A percentile compares a stretch with the other conserved stretches of the same genome.
phyloP scores from a whole-genome alignment of 495 filamentous ascomycete species.

The Podospora sp. region DNA sequence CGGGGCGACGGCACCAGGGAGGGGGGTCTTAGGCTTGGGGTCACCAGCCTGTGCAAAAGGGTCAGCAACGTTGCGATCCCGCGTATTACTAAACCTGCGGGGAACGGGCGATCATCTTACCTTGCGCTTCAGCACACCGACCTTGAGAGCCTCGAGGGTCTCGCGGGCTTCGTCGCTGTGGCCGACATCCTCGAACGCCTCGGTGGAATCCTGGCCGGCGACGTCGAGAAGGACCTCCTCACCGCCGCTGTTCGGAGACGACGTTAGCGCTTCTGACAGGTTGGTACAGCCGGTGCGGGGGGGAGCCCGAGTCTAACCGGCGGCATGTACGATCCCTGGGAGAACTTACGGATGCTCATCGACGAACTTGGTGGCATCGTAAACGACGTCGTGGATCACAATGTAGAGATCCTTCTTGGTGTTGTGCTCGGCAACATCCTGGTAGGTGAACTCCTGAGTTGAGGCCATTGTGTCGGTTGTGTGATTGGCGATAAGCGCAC shows the following conservation, averaged over 20 bases:
- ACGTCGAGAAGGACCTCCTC: constrained; percentile 98
- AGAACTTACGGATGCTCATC: constrained; percentile 97
- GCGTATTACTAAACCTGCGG: constrained; percentile 1
- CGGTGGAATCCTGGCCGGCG: constrained; percentile 93
- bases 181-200: constrained; percentile 99
- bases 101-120: constrained; percentile 51
- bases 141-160: constrained; percentile 77
- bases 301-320: background rate
- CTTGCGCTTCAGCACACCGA: constrained; percentile 83
- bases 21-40: constrained; percentile 66
- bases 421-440: constrained; percentile 83
- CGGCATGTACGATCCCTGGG: background rate
- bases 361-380: constrained; percentile 83
- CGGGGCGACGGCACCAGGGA: constrained; percentile 48
- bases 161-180: constrained; percentile 99
- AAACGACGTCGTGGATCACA: constrained; percentile 95
- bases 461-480: constrained; percentile 61
- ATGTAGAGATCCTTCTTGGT: constrained; percentile 95
- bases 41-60: constrained; percentile 69
- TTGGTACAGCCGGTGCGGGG: constrained; percentile 13
- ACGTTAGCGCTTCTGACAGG: constrained; percentile 8
- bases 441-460: constrained; percentile 73
- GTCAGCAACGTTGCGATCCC: constrained; percentile 5
- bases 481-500: constrained; percentile 16
- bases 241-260: constrained; percentile 69